phyloP scores from a whole-genome alignment of 768 basidiomycete species.

The Cubamyces sp. region DNA sequence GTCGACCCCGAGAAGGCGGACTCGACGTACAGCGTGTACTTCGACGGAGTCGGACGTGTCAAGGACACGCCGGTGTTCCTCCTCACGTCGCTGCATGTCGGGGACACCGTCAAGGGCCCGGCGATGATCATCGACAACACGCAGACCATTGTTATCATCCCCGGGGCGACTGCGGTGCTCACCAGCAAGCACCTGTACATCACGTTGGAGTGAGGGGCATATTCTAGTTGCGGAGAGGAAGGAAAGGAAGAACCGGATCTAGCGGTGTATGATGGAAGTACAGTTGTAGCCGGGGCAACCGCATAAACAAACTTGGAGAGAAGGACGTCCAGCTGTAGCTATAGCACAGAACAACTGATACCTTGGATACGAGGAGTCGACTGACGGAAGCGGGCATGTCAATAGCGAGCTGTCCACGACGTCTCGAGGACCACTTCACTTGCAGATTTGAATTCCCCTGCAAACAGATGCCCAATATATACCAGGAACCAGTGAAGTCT shows the following conservation, averaged over 20 bases:
- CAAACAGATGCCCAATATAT: too few relatives aligned
- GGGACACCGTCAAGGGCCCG: conserved; percentile 79
- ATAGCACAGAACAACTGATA: background rate
- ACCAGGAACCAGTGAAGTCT: too few relatives aligned
- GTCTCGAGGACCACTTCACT: too few relatives aligned
- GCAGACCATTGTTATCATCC: conserved; percentile 90
- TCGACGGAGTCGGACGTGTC: conserved; percentile 77
- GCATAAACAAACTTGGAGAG: background rate
- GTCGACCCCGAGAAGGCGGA: conserved; percentile 50
- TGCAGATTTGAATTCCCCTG: too few relatives aligned
- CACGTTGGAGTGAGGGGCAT: conserved; percentile 38
- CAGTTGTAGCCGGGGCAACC: background rate
- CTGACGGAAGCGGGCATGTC: too few relatives aligned
- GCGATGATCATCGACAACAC: conserved; percentile 96
- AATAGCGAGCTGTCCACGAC: too few relatives aligned
- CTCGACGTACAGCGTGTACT: conserved; percentile 72
- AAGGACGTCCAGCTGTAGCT: background rate
- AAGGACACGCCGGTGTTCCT: conserved; percentile 80
- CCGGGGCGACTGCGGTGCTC: conserved; percentile 66
- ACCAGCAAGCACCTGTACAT: conserved; percentile 71
- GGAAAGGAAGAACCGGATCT: background rate
- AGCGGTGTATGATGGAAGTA: conserved; percentile 6
- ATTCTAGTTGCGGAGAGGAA: background rate
- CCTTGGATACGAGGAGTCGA: too few relatives aligned
- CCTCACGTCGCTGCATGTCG: conserved; percentile 65